Evolutionary conservation across 1,284 basidiomycete species (phyloP).

Genomic region (Naganishia cerealis): DNA sequence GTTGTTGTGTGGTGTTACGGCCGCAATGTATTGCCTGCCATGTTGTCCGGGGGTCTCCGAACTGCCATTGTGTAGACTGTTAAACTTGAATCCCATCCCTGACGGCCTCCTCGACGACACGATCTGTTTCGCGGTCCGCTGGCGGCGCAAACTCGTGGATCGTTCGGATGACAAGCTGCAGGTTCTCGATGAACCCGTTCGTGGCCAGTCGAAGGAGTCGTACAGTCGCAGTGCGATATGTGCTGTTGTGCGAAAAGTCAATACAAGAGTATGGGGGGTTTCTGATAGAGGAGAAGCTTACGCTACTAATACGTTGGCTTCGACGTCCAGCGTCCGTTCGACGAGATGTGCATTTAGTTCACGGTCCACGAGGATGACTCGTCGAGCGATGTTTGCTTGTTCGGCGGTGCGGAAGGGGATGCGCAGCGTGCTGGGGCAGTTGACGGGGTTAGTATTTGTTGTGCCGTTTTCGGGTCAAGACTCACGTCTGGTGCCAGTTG

Average conservation of each 20-base stretch:
- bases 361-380: constrained; percentile 77
- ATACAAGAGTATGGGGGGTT: background rate
- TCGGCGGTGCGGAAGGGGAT: constrained; percentile 71
- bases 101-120: background rate
- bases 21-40: too few relatives aligned
- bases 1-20: too few relatives aligned
- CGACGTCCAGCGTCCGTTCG: constrained; percentile 64
- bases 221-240: constrained; percentile 65
- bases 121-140: background rate
- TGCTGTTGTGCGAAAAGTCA: constrained; percentile 33
- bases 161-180: constrained; percentile 79
- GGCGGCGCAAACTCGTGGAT: constrained; percentile 65
- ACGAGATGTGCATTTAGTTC: constrained; percentile 78
- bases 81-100: constrained; percentile 5
- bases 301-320: constrained; percentile 69
- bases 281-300: constrained; percentile 44
- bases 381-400: constrained; percentile 74
- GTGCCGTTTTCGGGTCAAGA: background rate
- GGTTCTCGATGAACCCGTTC: constrained; percentile 81
- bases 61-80: background rate
- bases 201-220: constrained; percentile 76
- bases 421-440: constrained; percentile 61
- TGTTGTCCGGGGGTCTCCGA: too few relatives aligned
- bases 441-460: background rate
- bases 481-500: constrained; percentile 44